These are phyloP conservation scores for Xerocomus minutiporus DNA, from an alignment of 1,284 basidiomycete species.

Conservation along the genomic window DNA sequence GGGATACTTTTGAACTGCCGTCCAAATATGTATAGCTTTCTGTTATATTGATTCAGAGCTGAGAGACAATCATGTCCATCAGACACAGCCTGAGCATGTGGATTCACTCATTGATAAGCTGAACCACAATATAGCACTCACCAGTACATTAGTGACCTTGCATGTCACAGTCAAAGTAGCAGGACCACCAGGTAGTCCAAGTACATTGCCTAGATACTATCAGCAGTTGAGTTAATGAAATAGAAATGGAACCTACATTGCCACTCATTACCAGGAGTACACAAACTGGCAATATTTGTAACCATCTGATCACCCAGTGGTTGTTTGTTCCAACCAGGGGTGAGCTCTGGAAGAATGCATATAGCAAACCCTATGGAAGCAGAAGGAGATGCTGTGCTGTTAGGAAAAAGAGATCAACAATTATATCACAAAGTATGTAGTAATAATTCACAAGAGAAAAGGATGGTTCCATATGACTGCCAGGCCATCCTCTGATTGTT, in stretches of 20 bases:
- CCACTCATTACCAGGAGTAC: background rate
- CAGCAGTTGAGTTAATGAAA: background rate
- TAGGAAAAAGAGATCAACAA: background rate
- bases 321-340: background rate
- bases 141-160: background rate
- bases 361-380: background rate
- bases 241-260: background rate
- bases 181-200: background rate
- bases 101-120: background rate
- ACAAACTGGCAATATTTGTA: background rate
- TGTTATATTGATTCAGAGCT: background rate
- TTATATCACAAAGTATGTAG: background rate
- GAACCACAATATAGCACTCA: background rate
- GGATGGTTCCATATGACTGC: background rate
- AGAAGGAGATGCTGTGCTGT: background rate
- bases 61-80: background rate
- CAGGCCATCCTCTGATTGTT: background rate
- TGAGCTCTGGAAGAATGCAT: background rate
- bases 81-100: background rate
- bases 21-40: background rate
- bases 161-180: background rate
- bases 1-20: background rate
- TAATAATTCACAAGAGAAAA: background rate
- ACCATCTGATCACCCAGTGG: background rate
- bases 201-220: background rate